A percentile compares a stretch with the other conserved stretches of the same genome.
These are phyloP conservation scores for Candida glaebosa DNA, from an alignment of 805 yeast species.

Conservation along the genomic window DNA sequence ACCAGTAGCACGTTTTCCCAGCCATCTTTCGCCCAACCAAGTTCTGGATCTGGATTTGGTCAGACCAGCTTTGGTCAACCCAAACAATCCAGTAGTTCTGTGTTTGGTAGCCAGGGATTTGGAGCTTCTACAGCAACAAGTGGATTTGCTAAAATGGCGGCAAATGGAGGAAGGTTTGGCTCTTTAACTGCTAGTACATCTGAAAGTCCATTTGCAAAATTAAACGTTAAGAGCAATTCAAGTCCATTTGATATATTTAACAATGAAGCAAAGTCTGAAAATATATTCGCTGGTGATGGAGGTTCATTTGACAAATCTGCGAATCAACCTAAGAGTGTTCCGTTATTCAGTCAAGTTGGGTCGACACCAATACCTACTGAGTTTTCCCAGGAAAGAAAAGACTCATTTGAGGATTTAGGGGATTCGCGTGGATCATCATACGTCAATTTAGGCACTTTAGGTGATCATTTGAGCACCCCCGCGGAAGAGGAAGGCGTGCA, in stretches of 20 bases:
- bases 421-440: constrained; percentile 9
- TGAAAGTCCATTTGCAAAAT: constrained; percentile 4
- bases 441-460: constrained; percentile 5
- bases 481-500: background rate
- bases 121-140: constrained; percentile 10
- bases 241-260: constrained; percentile 5
- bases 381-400: background rate
- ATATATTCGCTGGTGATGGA: constrained; percentile 1
- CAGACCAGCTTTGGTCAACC: constrained; percentile 11
- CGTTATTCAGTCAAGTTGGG: background rate
- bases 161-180: constrained; percentile 8
- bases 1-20: background rate
- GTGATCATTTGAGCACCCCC: background rate
- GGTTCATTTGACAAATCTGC: background rate
- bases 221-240: constrained; percentile 1
- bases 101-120: constrained; percentile 13
- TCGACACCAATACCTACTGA: constrained; percentile 10
- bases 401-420: background rate
- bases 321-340: background rate
- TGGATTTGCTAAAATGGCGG: constrained; percentile 13
- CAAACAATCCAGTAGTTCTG: constrained; percentile 14
- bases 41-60: constrained; percentile 12
- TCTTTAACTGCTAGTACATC: background rate
- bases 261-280: background rate
- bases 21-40: background rate